Conservation (phyloP, 2,329 filamentous ascomycete genomes). For the Arthrobotrys entomopaga region DNA sequence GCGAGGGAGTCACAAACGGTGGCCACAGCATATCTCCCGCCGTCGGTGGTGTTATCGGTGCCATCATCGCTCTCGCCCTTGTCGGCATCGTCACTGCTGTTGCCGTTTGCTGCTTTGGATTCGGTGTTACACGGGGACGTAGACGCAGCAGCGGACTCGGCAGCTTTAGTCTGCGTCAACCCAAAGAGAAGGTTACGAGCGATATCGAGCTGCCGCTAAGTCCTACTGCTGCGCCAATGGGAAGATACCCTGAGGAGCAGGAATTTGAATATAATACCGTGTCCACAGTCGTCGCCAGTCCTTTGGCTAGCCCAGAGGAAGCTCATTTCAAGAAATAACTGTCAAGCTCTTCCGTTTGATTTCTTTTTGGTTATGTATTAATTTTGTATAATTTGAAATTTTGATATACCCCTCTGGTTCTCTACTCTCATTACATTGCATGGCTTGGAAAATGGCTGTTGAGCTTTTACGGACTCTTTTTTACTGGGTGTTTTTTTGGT, state of each 20-base stretch:
- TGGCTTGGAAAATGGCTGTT: slow-evolving; percentile 31
- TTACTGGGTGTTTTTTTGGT: slow-evolving; percentile 5
- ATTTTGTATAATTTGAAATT: slow-evolving; percentile 1
- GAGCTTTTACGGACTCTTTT: slow-evolving; percentile 15
- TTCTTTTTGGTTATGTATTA: slow-evolving; percentile 1
- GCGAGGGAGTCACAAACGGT: not conserved
- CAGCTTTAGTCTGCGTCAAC: slow-evolving; percentile 29
- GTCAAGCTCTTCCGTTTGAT: slow-evolving; percentile 4
- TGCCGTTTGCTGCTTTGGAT: slow-evolving; percentile 42
- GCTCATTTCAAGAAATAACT: slow-evolving; percentile 45
- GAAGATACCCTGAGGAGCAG: slow-evolving; percentile 36
- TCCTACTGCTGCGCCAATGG: slow-evolving; percentile 37
- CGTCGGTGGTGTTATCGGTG: slow-evolving; percentile 46
- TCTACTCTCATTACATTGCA: slow-evolving; percentile 39
- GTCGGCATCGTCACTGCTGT: slow-evolving; percentile 29
- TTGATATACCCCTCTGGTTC: slow-evolving; percentile 39
- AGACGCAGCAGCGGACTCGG: slow-evolving; percentile 45
- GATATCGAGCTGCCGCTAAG: slow-evolving; percentile 51
- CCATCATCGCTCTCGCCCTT: slow-evolving; percentile 33
- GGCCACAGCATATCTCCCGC: slow-evolving; percentile 27
- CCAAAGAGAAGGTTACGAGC: slow-evolving; percentile 41
- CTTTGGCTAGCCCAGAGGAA: slow-evolving; percentile 41
- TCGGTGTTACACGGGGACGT: slow-evolving; percentile 37
- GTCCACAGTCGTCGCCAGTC: slow-evolving; percentile 44
- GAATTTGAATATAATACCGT: slow-evolving; percentile 46